Evolutionary conservation across 2,329 filamentous ascomycete genomes (phyloP).

Genomic region (Sclerotiophoma versabilis): DNA sequence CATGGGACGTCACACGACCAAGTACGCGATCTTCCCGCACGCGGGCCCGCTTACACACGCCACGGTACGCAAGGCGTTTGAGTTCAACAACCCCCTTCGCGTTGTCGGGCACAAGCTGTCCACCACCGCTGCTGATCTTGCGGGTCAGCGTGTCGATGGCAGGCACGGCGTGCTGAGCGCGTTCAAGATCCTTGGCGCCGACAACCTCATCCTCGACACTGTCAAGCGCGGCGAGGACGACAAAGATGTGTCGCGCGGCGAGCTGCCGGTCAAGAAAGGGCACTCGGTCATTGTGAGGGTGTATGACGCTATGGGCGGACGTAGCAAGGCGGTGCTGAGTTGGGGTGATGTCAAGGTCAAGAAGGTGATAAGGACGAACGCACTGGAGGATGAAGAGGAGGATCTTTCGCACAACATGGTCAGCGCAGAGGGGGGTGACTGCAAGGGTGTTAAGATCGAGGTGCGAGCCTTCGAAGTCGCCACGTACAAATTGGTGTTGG

Average conservation of each 20-base stretch:
- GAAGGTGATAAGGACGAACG: constrained; percentile 81
- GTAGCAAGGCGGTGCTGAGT: constrained; percentile 72
- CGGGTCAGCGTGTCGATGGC: neutral
- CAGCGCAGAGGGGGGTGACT: constrained; percentile 58
- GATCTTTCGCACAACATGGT: constrained; percentile 38
- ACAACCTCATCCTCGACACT: constrained; percentile 80
- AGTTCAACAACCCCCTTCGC: constrained; percentile 85
- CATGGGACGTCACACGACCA: constrained; percentile 87
- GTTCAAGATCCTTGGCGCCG: constrained; percentile 69
- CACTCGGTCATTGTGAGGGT: constrained; percentile 82
- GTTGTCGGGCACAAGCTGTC: constrained; percentile 54
- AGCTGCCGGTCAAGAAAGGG: constrained; percentile 69
- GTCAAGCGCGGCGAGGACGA: constrained; percentile 81
- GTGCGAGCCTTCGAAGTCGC: constrained; percentile 85
- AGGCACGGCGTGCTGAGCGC: constrained; percentile 55
- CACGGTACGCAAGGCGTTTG: constrained; percentile 83
- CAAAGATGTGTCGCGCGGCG: constrained; percentile 59
- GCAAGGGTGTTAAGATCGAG: constrained; percentile 59
- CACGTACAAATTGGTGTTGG: constrained; percentile 68
- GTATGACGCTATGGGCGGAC: constrained; percentile 89
- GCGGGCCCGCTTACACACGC: constrained; percentile 71
- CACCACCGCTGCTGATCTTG: constrained; percentile 24
- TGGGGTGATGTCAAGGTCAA: constrained; percentile 72
- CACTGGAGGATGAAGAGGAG: constrained; percentile 86
- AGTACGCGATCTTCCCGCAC: constrained; percentile 91